Base-by-base conservation (phyloP, 129 eudicot species). In the Sambucus nigra region DNA sequence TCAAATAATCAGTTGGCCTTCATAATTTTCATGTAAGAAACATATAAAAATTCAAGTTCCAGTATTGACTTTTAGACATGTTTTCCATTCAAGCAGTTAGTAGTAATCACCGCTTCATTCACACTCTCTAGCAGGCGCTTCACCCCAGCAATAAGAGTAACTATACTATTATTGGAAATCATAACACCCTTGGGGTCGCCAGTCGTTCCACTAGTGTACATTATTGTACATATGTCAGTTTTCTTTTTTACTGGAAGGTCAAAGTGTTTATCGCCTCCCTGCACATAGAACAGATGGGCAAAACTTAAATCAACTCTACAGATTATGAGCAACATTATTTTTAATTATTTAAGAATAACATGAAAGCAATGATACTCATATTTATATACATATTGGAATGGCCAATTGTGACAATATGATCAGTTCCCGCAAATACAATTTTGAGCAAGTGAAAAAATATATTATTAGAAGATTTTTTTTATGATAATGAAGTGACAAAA, bases 171-270 rank as follows among this genome's bases (percentile, higher is more conserved):
- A 71, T 86, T 86, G 31, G 99, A 76, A 29, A 91, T 77, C 63
- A 86, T 51, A 42, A 91, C 99, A 55, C 99, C 99, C 78, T 91
- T 91, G 40, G 99, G 99, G 65, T 91, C 99, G 26, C 99, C 99
- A 8, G 99, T 91, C 25, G 99, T 91, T 57, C 99, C 99, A 69
- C 99, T 91, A n/a, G 99, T 91, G 71, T 91, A 91, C 99, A 91
- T 91, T 57, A 91, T 91, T 29, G 99, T 91, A 67, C 95, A 91
- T 29, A 86, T 81, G 72, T 91, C 99, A 7, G 71, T 72, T 67
- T 75, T 80, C 69, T 69, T 67, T 76, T 82, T 86, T 63, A 64
- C 68, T 6, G 88, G 87, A 42, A 91, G 75, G 56, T 86, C 94
- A 61, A 69, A 80, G 33, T 86, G 64, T 59, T 75, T 72, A 63